Base-by-base conservation (phyloP, 805 yeast genomes). In the Kuraishia borneana region DNA sequence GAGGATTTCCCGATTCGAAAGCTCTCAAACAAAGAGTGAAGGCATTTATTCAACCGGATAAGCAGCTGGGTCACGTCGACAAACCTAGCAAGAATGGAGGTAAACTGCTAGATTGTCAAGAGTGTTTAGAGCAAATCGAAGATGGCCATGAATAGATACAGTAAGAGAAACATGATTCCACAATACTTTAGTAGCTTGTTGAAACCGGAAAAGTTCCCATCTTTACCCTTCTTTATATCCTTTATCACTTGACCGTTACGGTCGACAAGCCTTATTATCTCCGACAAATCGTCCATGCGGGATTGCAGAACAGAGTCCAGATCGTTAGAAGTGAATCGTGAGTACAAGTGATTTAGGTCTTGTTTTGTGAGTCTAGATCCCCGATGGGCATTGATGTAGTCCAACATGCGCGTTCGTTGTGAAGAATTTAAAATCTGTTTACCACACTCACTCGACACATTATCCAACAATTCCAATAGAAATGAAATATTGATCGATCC, bases 1-100 rank as follows among this genome's bases (percentile, higher is more conserved):
- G 73, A 23, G 95, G 95, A 22, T 85, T 85, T 51, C 96, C 96
- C 0, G 95, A 87, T 51, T 73, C 89, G 13, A 87, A 85, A 50
- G 68, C 73, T 12, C 56, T 87, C 42, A 85, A 87, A 54, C 76
- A 76, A 39, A 60, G 68, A 33, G 71, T 85, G 4, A 56, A 92
- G 40, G 71, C 76, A 41, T 46, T 56, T 5, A 54, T 80, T n/a
- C 68, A 61, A 32, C 87, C 85, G 0, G 60, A 54, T 1, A 56
- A 61, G 9, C 48, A 57, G 10, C 54, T 83, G 41, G 87, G 85
- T 6, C 94, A 82, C 54, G 64, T 78, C 9, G 92, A 82, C 39
- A 51, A 47, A 34, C 47, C 51, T 5, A 44, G 39, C 32, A 38
- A 38, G 12, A 42, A 45, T 18, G 36, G 41, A 26, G 56, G 56